Percentiles rank a stretch among this genome's conserved stretches.
phyloP scores from a whole-genome alignment of 1,139 yeast genomes.

The Tardiomyces depauwii region DNA sequence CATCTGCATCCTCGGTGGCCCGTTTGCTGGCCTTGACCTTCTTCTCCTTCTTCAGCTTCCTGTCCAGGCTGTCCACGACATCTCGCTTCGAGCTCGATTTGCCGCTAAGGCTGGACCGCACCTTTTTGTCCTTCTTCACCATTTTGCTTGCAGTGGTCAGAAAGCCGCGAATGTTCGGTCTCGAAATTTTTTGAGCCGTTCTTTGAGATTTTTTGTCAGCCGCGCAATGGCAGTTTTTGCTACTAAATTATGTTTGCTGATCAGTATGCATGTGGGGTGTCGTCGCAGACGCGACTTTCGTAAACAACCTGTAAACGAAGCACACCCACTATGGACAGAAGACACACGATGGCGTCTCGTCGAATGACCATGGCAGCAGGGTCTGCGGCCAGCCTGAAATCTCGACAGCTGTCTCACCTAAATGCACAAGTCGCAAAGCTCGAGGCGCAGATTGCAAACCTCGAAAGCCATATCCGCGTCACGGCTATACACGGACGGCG shows the following conservation, averaged over 20 bases:
- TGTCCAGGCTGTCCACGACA: neutral
- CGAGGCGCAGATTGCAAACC: neutral
- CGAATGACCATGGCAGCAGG: neutral
- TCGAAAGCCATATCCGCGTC: slow-evolving; percentile 3
- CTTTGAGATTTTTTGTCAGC: too few relatives aligned
- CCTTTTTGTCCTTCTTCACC: neutral
- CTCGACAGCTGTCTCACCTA: neutral
- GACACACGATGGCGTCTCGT: neutral
- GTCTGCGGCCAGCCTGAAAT: neutral
- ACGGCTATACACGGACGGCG: slow-evolving; percentile 10
- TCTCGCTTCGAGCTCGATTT: neutral
- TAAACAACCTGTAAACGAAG: neutral
- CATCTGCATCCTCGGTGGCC: neutral
- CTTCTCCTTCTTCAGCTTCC: neutral
- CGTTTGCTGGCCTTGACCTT: neutral
- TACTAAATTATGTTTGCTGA: too few relatives aligned
- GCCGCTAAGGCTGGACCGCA: neutral
- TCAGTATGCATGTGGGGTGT: too few relatives aligned
- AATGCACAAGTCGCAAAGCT: neutral
- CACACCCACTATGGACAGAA: neutral
- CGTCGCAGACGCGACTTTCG: too few relatives aligned
- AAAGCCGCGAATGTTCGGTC: neutral
- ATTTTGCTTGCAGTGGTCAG: neutral
- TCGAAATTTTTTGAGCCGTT: neutral
- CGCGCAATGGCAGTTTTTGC: too few relatives aligned